Conservation (phyloP, 352 stramenopile genomes). For the Phytophthora sp. region DNA sequence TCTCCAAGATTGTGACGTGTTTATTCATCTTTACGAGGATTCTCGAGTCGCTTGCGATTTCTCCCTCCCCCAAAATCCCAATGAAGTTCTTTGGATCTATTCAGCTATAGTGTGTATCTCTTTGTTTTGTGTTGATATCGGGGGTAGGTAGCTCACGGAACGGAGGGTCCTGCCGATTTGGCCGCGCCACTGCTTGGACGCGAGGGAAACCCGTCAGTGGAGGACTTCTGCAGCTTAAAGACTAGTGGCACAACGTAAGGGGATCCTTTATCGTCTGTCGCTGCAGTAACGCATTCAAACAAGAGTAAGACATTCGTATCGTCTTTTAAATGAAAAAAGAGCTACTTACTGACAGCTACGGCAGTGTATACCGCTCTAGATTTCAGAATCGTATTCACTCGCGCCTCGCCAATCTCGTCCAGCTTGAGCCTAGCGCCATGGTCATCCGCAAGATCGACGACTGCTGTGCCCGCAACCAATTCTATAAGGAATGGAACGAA, state of each 20-base stretch:
- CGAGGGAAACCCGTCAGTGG: slow-evolving; percentile 5
- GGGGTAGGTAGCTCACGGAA: slow-evolving; percentile 12
- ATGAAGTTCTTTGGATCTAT: slow-evolving; percentile 27
- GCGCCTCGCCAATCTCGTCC: slow-evolving; percentile 44
- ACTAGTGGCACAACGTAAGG: slow-evolving; percentile 40
- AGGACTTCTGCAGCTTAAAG: slow-evolving; percentile 41
- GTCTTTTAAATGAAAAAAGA: not conserved
- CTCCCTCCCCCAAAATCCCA: slow-evolving; percentile 30
- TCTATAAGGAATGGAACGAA: slow-evolving; percentile 42
- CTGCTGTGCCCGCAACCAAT: slow-evolving; percentile 40
- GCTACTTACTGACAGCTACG: slow-evolving; percentile 61
- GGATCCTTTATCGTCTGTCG: slow-evolving; percentile 42
- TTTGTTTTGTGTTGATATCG: not conserved
- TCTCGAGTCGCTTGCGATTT: slow-evolving; percentile 19
- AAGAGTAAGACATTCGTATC: not conserved
- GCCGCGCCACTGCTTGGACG: slow-evolving; percentile 21
- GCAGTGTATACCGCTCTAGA: slow-evolving; percentile 53
- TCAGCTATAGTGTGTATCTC: not conserved
- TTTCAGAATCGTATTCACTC: slow-evolving; percentile 52
- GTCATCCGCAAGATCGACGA: slow-evolving; percentile 63
- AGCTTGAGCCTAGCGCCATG: slow-evolving; percentile 52
- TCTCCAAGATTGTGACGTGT: slow-evolving; percentile 27
- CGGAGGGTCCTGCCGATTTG: slow-evolving; percentile 15
- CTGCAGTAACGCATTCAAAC: slow-evolving; percentile 32
- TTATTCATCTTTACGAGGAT: slow-evolving; percentile 15